Evolutionary conservation across 305 asterid species (phyloP).

Genomic region (Fraxinus baroniana): DNA sequence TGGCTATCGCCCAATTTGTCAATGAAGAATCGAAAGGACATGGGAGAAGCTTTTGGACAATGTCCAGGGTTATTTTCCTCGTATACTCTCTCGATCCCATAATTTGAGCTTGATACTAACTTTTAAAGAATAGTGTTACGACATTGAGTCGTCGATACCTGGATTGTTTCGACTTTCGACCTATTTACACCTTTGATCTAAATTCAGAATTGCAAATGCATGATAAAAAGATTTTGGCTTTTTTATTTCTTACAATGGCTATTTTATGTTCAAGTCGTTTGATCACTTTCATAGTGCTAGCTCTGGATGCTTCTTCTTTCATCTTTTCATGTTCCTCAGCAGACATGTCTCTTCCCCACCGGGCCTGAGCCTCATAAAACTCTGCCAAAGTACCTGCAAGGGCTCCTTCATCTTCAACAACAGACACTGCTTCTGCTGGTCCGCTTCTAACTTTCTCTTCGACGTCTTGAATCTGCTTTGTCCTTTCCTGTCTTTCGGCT

Average conservation of each 20-base stretch:
- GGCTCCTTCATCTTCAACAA: slow-evolving; percentile 58
- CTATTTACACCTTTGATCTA: neutral
- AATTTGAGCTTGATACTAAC: neutral
- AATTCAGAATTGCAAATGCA: neutral
- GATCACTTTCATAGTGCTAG: slow-evolving; percentile 62
- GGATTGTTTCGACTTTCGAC: neutral
- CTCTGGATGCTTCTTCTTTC: slow-evolving; percentile 74
- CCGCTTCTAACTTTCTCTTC: slow-evolving; percentile 74
- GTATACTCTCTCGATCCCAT: neutral
- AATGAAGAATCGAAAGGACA: neutral
- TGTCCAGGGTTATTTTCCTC: neutral
- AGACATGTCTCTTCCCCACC: slow-evolving; percentile 79
- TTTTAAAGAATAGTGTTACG: neutral
- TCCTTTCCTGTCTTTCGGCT: slow-evolving; percentile 78
- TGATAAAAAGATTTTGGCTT: neutral
- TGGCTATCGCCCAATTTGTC: neutral
- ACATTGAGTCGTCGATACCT: neutral
- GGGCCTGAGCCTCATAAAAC: slow-evolving; percentile 91
- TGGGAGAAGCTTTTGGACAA: neutral
- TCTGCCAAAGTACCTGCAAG: slow-evolving; percentile 87
- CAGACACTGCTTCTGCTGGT: slow-evolving; percentile 32
- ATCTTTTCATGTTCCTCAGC: slow-evolving; percentile 73
- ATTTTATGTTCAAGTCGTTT: slow-evolving; percentile 82
- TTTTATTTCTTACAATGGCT: slow-evolving; percentile 57
- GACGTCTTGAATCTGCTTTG: slow-evolving; percentile 78